Evolutionary conservation across 148 eudicot species (phyloP), one percentile per base, ranked within the genome.

Genomic region (Bassia scoparia): DNA sequence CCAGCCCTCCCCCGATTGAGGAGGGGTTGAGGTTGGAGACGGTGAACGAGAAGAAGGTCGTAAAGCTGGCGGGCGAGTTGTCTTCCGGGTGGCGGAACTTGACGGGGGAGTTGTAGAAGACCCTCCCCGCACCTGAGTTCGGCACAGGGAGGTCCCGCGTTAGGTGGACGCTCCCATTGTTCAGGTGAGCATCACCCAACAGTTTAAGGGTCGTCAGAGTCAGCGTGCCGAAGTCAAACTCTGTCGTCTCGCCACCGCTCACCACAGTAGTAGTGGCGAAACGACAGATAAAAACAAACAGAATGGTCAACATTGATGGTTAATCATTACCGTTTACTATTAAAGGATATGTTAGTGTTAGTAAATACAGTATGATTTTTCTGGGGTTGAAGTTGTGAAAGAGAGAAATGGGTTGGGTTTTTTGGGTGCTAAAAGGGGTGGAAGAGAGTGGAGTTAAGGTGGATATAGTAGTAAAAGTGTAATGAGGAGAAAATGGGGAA

Each of bases 1-100:
- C 88, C 14, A 93, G 76, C 0, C 98, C 98, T 33, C 90, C 96
- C 7, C 98, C 98, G 21, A 90, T 86, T 1, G 98, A 93, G 23
- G 87, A 83, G 0, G 96, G 94, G 83, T 89, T 93, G 43, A 87
- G 82, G 29, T 85, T 87, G 13, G 84, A 59, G 13, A 90, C 63
- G 0, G 90, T 80, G 80, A 93, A 90, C 13, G 98, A 87, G 72
- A 93, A 93, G 79, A 84, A 86, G 0, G 90, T 84, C 5, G 89
- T 70, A 83, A 93, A 90, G 26, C 92, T 86, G 30, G 83, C 82
- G 24, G 77, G 81, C 10, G 55, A 27, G 0, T 24, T 37, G 1
- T 33, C 35, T 0, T 38, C 85, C 1, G 83, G 76, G 54, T 59
- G 82, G 35, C 85, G 88, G 81, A 90, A 83, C 0, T 52, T 55